A percentile compares a stretch with the other conserved stretches of the same genome.
Evolutionary conservation across 345 rosid genomes (phyloP).

Genomic region (Dovyalis caffra): DNA sequence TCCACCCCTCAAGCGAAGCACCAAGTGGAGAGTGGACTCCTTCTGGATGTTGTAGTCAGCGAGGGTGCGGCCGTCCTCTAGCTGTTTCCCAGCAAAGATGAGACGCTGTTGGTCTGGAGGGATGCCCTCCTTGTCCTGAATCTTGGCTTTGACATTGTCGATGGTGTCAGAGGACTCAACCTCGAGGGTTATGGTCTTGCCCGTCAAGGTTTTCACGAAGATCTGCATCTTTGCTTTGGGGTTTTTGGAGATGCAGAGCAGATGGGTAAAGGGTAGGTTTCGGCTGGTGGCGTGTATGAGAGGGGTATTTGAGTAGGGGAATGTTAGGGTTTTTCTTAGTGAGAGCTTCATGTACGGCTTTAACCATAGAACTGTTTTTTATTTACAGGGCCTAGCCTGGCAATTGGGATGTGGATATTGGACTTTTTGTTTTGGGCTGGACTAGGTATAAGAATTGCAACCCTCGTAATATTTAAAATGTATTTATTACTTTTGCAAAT

Average conservation of each 20-base stretch:
- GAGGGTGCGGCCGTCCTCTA: constrained; percentile 26
- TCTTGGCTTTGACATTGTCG: constrained; percentile 31
- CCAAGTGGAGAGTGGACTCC: constrained; percentile 30
- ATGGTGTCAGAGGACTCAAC: constrained; percentile 24
- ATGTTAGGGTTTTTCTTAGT: background rate
- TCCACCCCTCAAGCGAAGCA: constrained; percentile 19
- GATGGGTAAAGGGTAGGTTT: background rate
- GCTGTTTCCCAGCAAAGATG: constrained; percentile 23
- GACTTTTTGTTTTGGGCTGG: background rate
- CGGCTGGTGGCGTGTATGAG: background rate
- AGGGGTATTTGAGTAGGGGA: background rate
- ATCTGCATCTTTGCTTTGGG: constrained; percentile 19
- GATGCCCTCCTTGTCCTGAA: constrained; percentile 30
- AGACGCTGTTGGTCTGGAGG: constrained; percentile 24
- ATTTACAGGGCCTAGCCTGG: background rate
- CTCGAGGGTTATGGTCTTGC: constrained; percentile 27
- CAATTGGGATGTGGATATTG: background rate
- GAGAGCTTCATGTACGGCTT: background rate
- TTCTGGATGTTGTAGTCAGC: constrained; percentile 30
- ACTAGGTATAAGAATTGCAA: background rate
- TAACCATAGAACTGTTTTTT: background rate
- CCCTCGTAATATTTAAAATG: background rate
- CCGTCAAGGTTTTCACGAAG: constrained; percentile 31
- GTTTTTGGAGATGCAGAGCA: background rate
- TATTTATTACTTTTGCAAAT: no score